phyloP scores from a whole-genome alignment of 83 land plant species.

The Thuja plicata region DNA sequence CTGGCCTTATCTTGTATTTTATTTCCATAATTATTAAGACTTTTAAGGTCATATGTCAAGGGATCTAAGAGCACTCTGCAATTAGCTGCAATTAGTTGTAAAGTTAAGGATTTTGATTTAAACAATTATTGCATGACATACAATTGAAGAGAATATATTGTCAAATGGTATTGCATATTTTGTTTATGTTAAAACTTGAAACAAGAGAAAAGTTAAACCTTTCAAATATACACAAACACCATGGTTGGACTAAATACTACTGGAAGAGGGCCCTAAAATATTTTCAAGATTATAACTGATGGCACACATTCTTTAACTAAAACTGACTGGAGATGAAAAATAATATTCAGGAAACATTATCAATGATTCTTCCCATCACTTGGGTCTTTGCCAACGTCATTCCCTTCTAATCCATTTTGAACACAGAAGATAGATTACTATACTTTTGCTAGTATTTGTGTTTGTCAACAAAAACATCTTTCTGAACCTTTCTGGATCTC shows the following conservation, averaged over 20 bases:
- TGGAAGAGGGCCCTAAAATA: neutral
- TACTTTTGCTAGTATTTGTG: neutral
- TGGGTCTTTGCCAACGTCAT: neutral
- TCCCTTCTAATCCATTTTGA: neutral
- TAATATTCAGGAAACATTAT: neutral
- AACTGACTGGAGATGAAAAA: neutral
- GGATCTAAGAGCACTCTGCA: neutral
- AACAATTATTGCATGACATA: neutral
- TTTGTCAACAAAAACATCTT: neutral
- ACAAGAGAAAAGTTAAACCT: neutral
- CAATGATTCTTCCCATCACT: neutral
- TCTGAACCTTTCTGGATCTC: neutral
- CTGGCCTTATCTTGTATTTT: conserved; percentile 6
- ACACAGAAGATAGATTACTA: neutral
- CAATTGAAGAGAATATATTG: neutral
- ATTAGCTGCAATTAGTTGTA: neutral
- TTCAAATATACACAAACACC: neutral
- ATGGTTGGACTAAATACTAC: neutral
- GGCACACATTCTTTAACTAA: neutral
- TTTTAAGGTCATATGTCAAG: neutral
- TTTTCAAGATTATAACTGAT: neutral
- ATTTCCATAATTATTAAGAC: neutral
- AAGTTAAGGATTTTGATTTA: neutral
- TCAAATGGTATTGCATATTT: neutral
- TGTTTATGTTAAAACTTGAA: neutral